These are phyloP conservation scores for Lactarius sp. DNA, from an alignment of 768 basidiomycete genomes.

Conservation along the genomic window DNA sequence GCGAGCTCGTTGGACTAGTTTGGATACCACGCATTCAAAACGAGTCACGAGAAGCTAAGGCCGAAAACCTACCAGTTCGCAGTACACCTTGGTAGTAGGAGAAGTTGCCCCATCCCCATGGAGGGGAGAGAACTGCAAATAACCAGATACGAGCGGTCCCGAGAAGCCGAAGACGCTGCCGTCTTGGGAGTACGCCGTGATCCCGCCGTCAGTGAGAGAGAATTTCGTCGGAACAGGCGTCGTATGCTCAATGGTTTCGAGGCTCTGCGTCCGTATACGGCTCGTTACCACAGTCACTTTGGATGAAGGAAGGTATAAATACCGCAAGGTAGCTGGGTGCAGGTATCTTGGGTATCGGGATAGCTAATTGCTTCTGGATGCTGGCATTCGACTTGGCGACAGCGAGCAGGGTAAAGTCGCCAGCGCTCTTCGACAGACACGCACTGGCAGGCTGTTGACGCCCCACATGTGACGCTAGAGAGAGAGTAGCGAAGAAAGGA, in stretches of 20 bases:
- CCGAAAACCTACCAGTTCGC: slow-evolving; percentile 1
- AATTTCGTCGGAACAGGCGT: slow-evolving; percentile 6
- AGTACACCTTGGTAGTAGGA: slow-evolving; percentile 4
- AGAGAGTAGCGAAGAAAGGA: background rate
- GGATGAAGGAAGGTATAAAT: background rate
- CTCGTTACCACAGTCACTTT: background rate
- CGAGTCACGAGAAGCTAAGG: background rate
- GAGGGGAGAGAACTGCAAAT: background rate
- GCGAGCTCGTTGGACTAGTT: slow-evolving; percentile 3
- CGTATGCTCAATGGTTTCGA: background rate
- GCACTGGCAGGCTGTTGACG: background rate
- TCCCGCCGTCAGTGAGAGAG: background rate
- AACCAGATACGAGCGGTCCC: background rate
- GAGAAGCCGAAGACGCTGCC: background rate
- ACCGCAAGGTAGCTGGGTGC: background rate
- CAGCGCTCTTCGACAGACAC: slow-evolving; percentile 5
- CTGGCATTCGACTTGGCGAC: background rate
- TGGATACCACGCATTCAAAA: background rate
- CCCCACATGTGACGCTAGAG: background rate
- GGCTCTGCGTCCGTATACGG: background rate
- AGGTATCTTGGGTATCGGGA: too few relatives aligned
- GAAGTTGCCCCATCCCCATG: background rate
- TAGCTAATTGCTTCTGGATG: background rate
- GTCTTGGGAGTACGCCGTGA: background rate
- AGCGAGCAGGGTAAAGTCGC: slow-evolving; percentile 4